Evolutionary conservation across 805 yeast species (phyloP).

Genomic region (Brettanomyces custersianus): DNA sequence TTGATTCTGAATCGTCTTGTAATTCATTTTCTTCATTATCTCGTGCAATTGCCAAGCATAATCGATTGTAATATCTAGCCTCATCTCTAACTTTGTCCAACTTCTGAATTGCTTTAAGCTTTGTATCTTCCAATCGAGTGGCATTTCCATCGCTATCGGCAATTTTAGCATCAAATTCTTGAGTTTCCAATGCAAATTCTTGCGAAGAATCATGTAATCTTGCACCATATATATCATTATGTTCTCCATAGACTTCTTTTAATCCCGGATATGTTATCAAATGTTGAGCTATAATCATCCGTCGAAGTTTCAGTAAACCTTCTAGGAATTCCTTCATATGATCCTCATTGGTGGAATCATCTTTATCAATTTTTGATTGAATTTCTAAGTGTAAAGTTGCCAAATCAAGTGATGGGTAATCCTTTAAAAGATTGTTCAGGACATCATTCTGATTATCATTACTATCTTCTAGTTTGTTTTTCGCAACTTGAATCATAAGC

Average conservation of each 20-base stretch:
- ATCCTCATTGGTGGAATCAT: background rate
- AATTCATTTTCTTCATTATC: conserved; percentile 9
- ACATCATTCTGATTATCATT: background rate
- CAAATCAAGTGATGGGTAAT: background rate
- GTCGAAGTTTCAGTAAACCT: conserved; percentile 13
- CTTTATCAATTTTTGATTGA: background rate
- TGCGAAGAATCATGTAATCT: conserved; percentile 2
- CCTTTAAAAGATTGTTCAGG: background rate
- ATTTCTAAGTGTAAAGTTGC: conserved; percentile 1
- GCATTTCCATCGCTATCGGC: background rate
- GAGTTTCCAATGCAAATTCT: conserved; percentile 5
- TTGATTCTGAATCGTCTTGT: conserved; percentile 5
- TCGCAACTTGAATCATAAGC: conserved; percentile 11
- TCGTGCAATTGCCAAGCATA: conserved; percentile 2
- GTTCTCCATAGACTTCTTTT: conserved; percentile 10
- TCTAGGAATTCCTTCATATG: conserved; percentile 6
- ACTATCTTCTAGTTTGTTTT: background rate
- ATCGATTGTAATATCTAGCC: background rate
- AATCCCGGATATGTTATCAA: conserved; percentile 16
- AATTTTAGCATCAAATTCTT: background rate
- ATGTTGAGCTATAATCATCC: conserved; percentile 15
- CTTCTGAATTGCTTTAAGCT: background rate
- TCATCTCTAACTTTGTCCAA: background rate
- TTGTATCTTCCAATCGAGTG: background rate
- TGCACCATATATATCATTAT: background rate